Conservation (phyloP, 371 early-diverging fungal genomes). For the Amoeboaphelidium occidentale region DNA sequence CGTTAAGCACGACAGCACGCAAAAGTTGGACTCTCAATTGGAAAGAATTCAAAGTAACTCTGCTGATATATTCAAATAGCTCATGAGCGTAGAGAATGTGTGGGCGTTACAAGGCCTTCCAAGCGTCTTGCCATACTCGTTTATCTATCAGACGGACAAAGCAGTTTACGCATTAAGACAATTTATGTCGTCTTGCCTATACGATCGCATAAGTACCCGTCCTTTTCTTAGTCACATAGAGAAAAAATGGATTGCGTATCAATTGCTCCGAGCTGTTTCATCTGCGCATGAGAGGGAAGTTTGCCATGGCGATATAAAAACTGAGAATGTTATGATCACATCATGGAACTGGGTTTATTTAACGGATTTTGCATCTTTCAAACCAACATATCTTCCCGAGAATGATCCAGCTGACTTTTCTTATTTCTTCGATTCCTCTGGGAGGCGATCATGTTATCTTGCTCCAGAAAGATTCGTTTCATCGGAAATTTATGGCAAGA, state of each 20-base stretch:
- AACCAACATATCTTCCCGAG: conserved; percentile 72
- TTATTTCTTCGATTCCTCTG: conserved; percentile 54
- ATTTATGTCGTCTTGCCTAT: conserved; percentile 59
- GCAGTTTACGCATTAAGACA: conserved; percentile 73
- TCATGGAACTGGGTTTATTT: conserved; percentile 81
- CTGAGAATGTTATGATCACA: conserved; percentile 67
- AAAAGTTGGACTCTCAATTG: conserved; percentile 28
- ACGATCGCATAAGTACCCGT: conserved; percentile 81
- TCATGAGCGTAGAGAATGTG: conserved; percentile 7
- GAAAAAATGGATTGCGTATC: conserved; percentile 81
- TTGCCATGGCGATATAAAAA: conserved; percentile 71
- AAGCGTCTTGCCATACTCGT: conserved; percentile 50
- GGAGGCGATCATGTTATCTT: conserved; percentile 66
- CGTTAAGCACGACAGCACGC: conserved; percentile 67
- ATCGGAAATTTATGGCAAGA: conserved; percentile 8
- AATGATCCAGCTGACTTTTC: neutral
- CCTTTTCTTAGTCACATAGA: conserved; percentile 63
- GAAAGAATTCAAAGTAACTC: conserved; percentile 6
- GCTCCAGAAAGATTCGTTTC: conserved; percentile 70
- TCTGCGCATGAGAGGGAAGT: conserved; percentile 45
- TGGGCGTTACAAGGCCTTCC: conserved; percentile 18
- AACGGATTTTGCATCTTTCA: conserved; percentile 66
- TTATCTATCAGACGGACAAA: conserved; percentile 58
- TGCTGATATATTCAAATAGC: conserved; percentile 29
- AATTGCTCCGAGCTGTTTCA: conserved; percentile 46